A percentile compares a stretch with the other conserved stretches of the same genome.
Conservation (phyloP, 257 asterid species). For the Osmanthus fragrans region DNA sequence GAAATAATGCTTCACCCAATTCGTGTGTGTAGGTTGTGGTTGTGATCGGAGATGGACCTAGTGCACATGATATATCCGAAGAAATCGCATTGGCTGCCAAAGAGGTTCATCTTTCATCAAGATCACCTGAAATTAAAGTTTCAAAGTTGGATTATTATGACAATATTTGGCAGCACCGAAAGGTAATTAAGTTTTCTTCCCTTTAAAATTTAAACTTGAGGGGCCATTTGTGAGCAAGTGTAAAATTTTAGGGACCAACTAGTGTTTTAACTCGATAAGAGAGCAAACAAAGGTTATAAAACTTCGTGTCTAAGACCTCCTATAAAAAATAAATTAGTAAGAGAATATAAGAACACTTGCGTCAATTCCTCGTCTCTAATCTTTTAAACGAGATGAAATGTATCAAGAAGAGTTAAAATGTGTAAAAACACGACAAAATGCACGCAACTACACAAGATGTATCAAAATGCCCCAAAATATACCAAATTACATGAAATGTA, state of each 20-base stretch:
- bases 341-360: background rate
- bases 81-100: constrained; percentile 55
- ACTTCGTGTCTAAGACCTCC: background rate
- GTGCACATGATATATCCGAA: constrained; percentile 51
- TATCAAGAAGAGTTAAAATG: too few relatives aligned
- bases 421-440: too few relatives aligned
- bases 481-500: background rate
- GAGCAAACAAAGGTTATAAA: background rate
- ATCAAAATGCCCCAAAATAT: too few relatives aligned
- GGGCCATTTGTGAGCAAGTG: too few relatives aligned
- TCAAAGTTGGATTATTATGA: constrained; percentile 30
- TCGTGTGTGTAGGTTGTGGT: constrained; percentile 52
- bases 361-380: too few relatives aligned
- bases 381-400: background rate
- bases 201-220: background rate
- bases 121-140: constrained; percentile 25
- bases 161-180: constrained; percentile 31
- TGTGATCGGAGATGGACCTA: constrained; percentile 58
- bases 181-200: constrained; percentile 12
- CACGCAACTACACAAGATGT: too few relatives aligned
- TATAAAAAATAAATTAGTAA: too few relatives aligned
- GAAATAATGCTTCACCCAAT: background rate
- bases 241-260: too few relatives aligned
- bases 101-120: constrained; percentile 61
- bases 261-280: too few relatives aligned